These are phyloP conservation scores for Fraxinus paxiana DNA, from an alignment of 305 asterid species.

Conservation along the genomic window DNA sequence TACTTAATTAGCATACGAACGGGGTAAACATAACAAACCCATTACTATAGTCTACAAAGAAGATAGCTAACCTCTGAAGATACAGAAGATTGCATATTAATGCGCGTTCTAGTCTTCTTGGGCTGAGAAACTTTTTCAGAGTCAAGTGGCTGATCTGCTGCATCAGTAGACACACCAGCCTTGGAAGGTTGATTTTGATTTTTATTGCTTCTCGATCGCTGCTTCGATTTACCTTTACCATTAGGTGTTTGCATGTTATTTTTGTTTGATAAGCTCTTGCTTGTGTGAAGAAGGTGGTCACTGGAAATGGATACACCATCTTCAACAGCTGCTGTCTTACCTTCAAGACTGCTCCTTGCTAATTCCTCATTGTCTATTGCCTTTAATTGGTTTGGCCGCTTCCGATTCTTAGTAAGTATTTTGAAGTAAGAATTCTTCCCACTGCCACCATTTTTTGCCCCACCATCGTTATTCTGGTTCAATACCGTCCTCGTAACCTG, in stretches of 20 bases:
- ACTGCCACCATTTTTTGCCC: conserved; percentile 32
- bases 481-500: conserved; percentile 36
- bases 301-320: conserved; percentile 31
- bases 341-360: conserved; percentile 27
- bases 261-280: conserved; percentile 21
- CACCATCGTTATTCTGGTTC: conserved; percentile 23
- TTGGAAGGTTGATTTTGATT: conserved; percentile 31
- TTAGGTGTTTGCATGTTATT: conserved; percentile 29
- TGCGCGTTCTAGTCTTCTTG: conserved; percentile 30
- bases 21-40: conserved; percentile 23
- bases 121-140: conserved; percentile 33
- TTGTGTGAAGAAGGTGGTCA: conserved; percentile 28
- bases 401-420: conserved; percentile 29
- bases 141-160: conserved; percentile 31
- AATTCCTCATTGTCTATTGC: conserved; percentile 28
- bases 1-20: conserved; percentile 29
- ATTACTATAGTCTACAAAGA: conserved; percentile 14
- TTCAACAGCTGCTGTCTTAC: conserved; percentile 32
- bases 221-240: conserved; percentile 42
- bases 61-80: conserved; percentile 49
- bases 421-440: conserved; percentile 28
- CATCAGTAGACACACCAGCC: conserved; percentile 34
- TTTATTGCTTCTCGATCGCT: conserved; percentile 44
- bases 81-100: conserved; percentile 32
- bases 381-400: conserved; percentile 38